Evolutionary conservation across 768 basidiomycete genomes (phyloP).

Genomic region (Omphalotus guepiniiformis): DNA sequence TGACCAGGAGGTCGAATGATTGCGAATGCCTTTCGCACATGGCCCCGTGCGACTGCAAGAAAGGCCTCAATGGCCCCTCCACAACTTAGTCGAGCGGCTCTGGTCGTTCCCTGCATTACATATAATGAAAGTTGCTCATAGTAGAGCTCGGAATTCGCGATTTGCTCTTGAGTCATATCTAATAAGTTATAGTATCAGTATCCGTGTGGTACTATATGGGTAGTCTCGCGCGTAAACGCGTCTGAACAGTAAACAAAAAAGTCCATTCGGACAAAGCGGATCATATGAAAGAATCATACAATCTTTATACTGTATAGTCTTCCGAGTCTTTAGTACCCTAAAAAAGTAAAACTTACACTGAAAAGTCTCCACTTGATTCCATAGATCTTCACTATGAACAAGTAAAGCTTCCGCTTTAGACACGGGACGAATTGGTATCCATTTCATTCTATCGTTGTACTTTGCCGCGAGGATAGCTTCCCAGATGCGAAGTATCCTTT

Average conservation of each 20-base stretch:
- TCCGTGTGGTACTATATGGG: neutral
- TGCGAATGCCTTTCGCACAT: conserved; percentile 84
- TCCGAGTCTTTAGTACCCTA: too few species aligned
- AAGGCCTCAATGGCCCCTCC: conserved; percentile 93
- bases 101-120: conserved; percentile 80
- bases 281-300: conserved; percentile 15
- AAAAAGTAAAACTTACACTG: conserved; percentile 62
- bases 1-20: conserved; percentile 97
- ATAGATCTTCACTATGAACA: conserved; percentile 88
- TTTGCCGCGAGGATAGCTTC: conserved; percentile 55
- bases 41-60: conserved; percentile 75
- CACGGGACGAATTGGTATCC: conserved; percentile 71
- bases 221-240: conserved; percentile 9
- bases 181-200: neutral
- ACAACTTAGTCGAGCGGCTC: conserved; percentile 82
- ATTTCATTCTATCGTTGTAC: conserved; percentile 61
- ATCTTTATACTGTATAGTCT: neutral
- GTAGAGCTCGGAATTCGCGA: conserved; percentile 69
- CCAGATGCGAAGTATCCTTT: conserved; percentile 79
- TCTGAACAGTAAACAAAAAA: too few species aligned
- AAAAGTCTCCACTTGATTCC: conserved; percentile 84
- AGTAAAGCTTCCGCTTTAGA: conserved; percentile 76
- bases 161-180: conserved; percentile 77
- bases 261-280: too few species aligned
- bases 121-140: conserved; percentile 94